Base-by-base conservation (phyloP, 1,284 basidiomycete genomes). In the Pholiota adiposa region DNA sequence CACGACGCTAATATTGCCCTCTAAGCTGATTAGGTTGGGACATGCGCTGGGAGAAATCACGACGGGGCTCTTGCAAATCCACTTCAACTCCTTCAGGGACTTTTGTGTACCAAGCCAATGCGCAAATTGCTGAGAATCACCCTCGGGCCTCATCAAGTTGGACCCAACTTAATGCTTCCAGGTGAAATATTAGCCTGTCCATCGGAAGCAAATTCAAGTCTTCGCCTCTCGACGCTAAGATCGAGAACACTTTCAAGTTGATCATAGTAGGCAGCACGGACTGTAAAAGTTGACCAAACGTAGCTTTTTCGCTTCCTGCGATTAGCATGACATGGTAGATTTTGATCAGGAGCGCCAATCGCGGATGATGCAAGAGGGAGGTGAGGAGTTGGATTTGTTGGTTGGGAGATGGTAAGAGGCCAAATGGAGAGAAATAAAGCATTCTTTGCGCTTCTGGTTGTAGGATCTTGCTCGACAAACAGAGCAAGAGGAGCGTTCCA, bases 321-420 rank as follows among this genome's bases (percentile, higher is more conserved):
- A 12, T 31, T 12, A 16, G 3, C 2, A 43, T 51, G 8, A 49
- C 5, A 25, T 51, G 44, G 19, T 61, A 57, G 1, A n/a, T 44
- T 8, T 34, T 55, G 16, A 61, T 36, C 1, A 61, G 21, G 1
- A 5, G 14, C 1, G 60, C 55, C 7, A 58, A 36, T 34, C 48
- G 34, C 11, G 55, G 51, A 6, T 40, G 34, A 4, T 44, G 33
- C 14, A 31, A 23, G 16, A 61, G 34, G 14, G 40, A 49, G 3
- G 23, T 11, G 11, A 61, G 48, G 33, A 61, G 58, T 16, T 58
- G 48, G n/a, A 51, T 49, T 11, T 63, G 60, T 11, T 11, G 29
- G 12, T 36, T 50, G 18, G 51, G 52, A 16, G 12, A n/a, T 40
- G 38, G n/a, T 19, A 31, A 33, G 7, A 38, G 12, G 16, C 43